Evolutionary conservation across 805 yeast genomes (phyloP).

Genomic region (Pichia ethanolica): DNA sequence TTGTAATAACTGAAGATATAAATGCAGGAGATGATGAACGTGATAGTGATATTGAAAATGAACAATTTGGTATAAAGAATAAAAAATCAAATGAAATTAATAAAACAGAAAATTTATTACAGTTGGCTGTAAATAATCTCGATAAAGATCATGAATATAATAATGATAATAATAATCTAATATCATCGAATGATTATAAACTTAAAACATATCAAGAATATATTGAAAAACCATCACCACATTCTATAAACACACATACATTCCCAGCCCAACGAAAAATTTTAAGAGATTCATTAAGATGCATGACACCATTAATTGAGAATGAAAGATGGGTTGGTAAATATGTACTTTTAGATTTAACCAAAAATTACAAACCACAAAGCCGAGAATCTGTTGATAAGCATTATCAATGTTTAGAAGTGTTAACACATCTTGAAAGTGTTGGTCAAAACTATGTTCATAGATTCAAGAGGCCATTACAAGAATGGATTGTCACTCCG

Average conservation of each 20-base stretch:
- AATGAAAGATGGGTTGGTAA: constrained; percentile 31
- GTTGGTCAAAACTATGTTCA: constrained; percentile 10
- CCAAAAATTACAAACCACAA: constrained; percentile 10
- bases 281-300: constrained; percentile 27
- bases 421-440: constrained; percentile 8
- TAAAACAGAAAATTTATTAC: too few species aligned
- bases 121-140: neutral
- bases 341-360: constrained; percentile 21
- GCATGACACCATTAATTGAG: constrained; percentile 27
- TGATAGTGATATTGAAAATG: neutral
- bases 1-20: neutral
- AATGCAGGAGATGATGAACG: neutral
- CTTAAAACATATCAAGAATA: constrained; percentile 8
- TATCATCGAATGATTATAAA: neutral
- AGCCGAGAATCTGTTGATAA: neutral
- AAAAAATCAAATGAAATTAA: neutral
- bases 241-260: constrained; percentile 2
- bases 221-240: constrained; percentile 4
- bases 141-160: neutral
- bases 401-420: constrained; percentile 7
- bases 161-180: neutral
- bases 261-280: constrained; percentile 22
- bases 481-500: constrained; percentile 29
- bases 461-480: constrained; percentile 18
- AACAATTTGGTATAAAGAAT: neutral